Evolutionary conservation across 441 rosid genomes (phyloP).

Genomic region (Melastoma candidum): DNA sequence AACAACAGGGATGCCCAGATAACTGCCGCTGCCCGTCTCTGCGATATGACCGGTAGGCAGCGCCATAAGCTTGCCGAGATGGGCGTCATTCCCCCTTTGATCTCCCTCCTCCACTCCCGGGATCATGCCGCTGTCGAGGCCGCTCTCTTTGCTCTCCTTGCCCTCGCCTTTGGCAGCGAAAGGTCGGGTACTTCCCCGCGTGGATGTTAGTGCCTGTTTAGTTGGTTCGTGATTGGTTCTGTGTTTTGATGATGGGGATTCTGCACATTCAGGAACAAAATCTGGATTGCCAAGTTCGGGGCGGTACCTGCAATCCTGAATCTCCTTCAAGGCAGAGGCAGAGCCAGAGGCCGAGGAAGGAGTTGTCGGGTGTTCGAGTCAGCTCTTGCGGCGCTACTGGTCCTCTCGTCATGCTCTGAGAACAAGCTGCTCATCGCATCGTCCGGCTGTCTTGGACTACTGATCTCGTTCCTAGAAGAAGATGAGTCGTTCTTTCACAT

Average conservation of each 20-base stretch:
- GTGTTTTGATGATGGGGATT: no score
- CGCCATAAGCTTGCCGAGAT: slow-evolving; percentile 53
- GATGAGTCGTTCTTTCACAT: slow-evolving; percentile 32
- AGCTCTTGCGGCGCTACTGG: slow-evolving; percentile 62
- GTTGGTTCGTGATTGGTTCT: neutral
- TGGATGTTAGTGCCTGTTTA: neutral
- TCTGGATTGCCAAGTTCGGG: slow-evolving; percentile 57
- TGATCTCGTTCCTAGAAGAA: slow-evolving; percentile 36
- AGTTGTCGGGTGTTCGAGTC: slow-evolving; percentile 31
- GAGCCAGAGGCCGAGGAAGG: slow-evolving; percentile 22
- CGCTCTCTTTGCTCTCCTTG: slow-evolving; percentile 60
- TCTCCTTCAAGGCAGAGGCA: slow-evolving; percentile 36
- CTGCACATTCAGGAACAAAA: slow-evolving; percentile 45
- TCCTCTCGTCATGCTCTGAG: slow-evolving; percentile 63
- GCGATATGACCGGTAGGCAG: slow-evolving; percentile 40
- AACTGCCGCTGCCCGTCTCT: slow-evolving; percentile 47
- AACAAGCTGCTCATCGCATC: slow-evolving; percentile 51
- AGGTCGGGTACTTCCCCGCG: slow-evolving; percentile 22
- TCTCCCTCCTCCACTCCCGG: slow-evolving; percentile 58
- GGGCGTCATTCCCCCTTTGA: slow-evolving; percentile 53
- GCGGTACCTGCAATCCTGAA: slow-evolving; percentile 62
- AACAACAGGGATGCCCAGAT: slow-evolving; percentile 35
- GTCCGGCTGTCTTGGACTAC: slow-evolving; percentile 54
- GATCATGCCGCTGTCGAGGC: slow-evolving; percentile 55
- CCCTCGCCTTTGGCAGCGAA: slow-evolving; percentile 85